Conservation (phyloP, 352 stramenopile genomes). For the Aphanomyces cochlioides region DNA sequence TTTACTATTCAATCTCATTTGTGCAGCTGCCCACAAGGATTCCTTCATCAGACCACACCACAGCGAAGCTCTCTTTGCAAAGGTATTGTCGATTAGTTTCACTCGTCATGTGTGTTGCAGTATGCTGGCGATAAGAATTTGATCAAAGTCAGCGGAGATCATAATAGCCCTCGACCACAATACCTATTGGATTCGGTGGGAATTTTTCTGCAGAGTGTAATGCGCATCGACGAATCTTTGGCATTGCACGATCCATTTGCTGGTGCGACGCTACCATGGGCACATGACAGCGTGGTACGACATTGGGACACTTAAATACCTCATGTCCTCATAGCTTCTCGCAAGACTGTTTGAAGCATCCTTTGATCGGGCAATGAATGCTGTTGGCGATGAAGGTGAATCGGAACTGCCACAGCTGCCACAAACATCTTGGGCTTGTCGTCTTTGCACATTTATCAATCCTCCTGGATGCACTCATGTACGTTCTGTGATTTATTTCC, state of each 20-base stretch:
- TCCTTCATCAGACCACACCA: conserved; percentile 92
- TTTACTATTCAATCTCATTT: too few relatives aligned
- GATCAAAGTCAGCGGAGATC: conserved; percentile 96
- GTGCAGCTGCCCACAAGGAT: conserved; percentile 89
- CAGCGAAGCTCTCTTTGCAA: conserved; percentile 66
- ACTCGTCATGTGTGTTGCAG: conserved; percentile 53
- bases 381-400: conserved; percentile 36
- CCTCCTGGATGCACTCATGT: conserved; percentile 52
- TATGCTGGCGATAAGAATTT: conserved; percentile 99
- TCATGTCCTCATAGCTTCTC: conserved; percentile 26
- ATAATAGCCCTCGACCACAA: conserved; percentile 93
- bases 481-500: conserved; percentile 24
- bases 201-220: conserved; percentile 94
- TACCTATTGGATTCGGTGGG: conserved; percentile 94
- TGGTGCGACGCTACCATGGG: conserved; percentile 34
- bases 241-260: conserved; percentile 38
- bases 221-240: conserved; percentile 64
- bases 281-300: conserved; percentile 35
- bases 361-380: conserved; percentile 38
- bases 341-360: conserved; percentile 54
- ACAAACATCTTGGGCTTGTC: conserved; percentile 53
- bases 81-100: neutral
- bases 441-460: conserved; percentile 68
- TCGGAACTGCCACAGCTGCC: conserved; percentile 40
- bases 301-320: conserved; percentile 40